Base-by-base conservation (phyloP, 805 yeast genomes). In the Wickerhamomyces sydowiorum region DNA sequence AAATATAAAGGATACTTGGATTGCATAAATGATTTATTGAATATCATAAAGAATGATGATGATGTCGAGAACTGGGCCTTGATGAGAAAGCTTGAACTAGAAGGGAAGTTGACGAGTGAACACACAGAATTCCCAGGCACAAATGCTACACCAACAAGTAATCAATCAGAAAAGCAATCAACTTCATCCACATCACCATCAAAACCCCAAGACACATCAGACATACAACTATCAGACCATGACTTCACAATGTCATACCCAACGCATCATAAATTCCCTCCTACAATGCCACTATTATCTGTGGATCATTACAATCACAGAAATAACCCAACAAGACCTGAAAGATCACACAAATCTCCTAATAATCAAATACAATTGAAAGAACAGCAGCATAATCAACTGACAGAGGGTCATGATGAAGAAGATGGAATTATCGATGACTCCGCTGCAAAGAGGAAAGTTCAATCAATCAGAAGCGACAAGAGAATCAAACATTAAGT, bases 1-100 rank as follows among this genome's bases (percentile, higher is more conserved):
- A 69, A 67, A 39, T 69, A 73, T 39, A 72, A 70, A 43, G 90
- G 90, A 1, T 82, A 82, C 51, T 53, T 80, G 34, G 76, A 75
- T 25, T 80, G 86, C 50, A 46, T 82, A 3, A 75, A 80, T 45
- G 88, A 82, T 46, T 48, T 82, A 20, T 51, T 76, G 7, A 61
- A 59, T 14, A 61, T 69, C 18, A 61, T 75, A 8, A 57, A 70
- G 12, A 49, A 67, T 27, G 51, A 40, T 5, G 54, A 49, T 5
- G 80, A 76, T 49, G 57, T 75, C 7, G 78, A 74, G 47, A 69
- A 72, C 47, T 76, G 81, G 81, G 73, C 70, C 1, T 56, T 73
- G 15, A 64, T 70, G 21, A 73, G 66, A 51, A 61, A 71, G 39
- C 67, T 73, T 3, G 80, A 76, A 48, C 54, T 71, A 14, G 52